These are phyloP conservation scores for Calonectria leucothoes DNA, from an alignment of 2,329 filamentous ascomycete species.

Conservation along the genomic window DNA sequence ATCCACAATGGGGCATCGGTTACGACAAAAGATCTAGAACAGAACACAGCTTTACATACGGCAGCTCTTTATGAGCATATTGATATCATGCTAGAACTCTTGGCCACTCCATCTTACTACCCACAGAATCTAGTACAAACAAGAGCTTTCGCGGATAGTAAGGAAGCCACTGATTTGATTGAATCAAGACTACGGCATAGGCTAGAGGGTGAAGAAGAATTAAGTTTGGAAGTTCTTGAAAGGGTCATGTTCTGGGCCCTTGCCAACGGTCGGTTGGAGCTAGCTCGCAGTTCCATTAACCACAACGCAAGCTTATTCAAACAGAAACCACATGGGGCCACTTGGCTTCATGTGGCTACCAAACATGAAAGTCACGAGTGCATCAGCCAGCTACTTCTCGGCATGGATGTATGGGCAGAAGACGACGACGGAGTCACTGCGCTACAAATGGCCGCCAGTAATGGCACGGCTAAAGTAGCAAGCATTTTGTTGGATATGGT, in stretches of 20 bases:
- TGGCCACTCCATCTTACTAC: neutral
- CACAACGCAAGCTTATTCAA: neutral
- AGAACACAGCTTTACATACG: neutral
- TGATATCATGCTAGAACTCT: neutral
- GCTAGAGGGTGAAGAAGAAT: neutral
- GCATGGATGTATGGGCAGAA: neutral
- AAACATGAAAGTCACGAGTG: neutral
- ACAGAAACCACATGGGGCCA: neutral
- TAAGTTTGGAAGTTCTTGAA: neutral
- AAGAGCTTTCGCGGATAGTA: neutral
- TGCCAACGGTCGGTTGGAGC: neutral
- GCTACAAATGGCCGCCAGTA: neutral
- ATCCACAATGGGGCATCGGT: neutral
- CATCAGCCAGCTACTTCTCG: neutral
- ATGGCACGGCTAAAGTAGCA: neutral
- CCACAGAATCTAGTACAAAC: neutral
- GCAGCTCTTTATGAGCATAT: neutral
- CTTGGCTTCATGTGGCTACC: neutral
- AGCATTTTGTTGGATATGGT: neutral
- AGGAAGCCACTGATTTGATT: neutral
- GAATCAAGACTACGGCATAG: neutral
- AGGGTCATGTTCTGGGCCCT: neutral
- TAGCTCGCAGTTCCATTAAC: neutral
- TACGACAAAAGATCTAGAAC: neutral
- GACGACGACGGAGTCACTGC: neutral